Evolutionary conservation across 2,329 filamentous ascomycete genomes (phyloP), one percentile per base, ranked within the genome.

Genomic region (Penicillium sp.): DNA sequence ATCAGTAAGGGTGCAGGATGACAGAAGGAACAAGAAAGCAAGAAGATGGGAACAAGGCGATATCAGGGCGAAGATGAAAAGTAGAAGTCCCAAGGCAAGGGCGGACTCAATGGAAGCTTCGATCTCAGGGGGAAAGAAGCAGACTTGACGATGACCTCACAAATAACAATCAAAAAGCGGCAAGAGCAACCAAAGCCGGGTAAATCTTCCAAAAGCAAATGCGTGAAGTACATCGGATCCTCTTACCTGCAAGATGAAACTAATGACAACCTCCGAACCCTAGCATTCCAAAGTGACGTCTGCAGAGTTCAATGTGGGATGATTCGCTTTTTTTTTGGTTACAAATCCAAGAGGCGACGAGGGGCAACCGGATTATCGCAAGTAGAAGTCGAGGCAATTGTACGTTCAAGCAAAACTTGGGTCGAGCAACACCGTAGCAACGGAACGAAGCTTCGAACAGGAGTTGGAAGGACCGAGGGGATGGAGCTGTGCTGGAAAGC

Each of bases 241-340:
- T 58, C 63, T 66, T 65, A 65, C 64, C 63, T 65, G 63, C 48
- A 62, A 58, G 50, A 65, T 55, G 56, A 53, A 37, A 61, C 60
- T 64, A 66, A 59, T 58, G 59, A 59, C 56, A 22, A 58, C 35
- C 51, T 61, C 54, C 32, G 38, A 59, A 53, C 43, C 57, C 60
- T 60, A 58, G 61, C 64, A 66, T 66, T 61, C 63, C 64, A 66
- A 62, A 61, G 65, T 64, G 60, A 66, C 60, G 63, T 65, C 64
- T 61, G 58, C 24, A 51, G 43, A 57, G 55, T 64, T 60, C 57
- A 65, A 64, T 48, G 62, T 62, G 62, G 61, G 56, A 66, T 63
- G 62, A 59, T 60, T 60, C 53, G 51, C 11, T 38, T 46, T 50
- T 42, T 40, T 61, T 61, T 60, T 58, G 53, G 52, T 47, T 58